These are phyloP conservation scores for Vigna unguiculata DNA, from an alignment of 306 rosid genomes.

Conservation along the genomic window DNA sequence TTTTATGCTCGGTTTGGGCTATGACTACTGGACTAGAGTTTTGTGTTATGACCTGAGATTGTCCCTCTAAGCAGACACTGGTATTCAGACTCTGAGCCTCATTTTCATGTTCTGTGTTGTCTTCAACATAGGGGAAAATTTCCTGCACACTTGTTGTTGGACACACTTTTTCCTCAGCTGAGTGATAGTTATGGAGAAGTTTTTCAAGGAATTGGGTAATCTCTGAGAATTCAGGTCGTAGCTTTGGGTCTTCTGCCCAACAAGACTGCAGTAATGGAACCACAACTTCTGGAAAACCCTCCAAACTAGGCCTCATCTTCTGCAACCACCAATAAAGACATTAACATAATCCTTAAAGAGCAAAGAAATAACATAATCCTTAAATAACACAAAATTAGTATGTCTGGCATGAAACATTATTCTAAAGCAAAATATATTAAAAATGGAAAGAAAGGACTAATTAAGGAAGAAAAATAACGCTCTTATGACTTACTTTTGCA, in stretches of 20 bases:
- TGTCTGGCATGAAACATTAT: background rate
- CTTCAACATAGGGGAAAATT: background rate
- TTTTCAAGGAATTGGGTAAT: conserved; percentile 45
- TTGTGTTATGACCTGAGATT: background rate
- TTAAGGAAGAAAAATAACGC: background rate
- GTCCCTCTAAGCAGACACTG: background rate
- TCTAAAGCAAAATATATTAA: background rate
- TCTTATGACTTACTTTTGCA: conserved; percentile 45
- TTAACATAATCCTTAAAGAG: background rate
- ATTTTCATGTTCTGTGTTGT: background rate
- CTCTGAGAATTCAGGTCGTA: conserved; percentile 62
- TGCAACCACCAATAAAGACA: conserved; percentile 34
- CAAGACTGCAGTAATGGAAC: conserved; percentile 64
- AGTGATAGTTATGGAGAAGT: conserved; percentile 25
- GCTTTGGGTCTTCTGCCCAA: conserved; percentile 65
- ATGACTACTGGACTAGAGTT: background rate
- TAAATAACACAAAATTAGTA: background rate
- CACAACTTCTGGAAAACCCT: conserved; percentile 52
- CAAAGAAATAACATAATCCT: background rate
- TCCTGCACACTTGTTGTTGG: background rate
- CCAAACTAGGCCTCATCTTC: conserved; percentile 62
- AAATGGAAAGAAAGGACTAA: background rate
- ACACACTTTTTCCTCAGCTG: conserved; percentile 19
- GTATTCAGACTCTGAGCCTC: background rate
- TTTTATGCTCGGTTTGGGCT: background rate